A percentile compares a stretch with the other conserved stretches of the same genome.
Conservation (phyloP, 129 eudicot genomes). For the Tagetes erecta region DNA sequence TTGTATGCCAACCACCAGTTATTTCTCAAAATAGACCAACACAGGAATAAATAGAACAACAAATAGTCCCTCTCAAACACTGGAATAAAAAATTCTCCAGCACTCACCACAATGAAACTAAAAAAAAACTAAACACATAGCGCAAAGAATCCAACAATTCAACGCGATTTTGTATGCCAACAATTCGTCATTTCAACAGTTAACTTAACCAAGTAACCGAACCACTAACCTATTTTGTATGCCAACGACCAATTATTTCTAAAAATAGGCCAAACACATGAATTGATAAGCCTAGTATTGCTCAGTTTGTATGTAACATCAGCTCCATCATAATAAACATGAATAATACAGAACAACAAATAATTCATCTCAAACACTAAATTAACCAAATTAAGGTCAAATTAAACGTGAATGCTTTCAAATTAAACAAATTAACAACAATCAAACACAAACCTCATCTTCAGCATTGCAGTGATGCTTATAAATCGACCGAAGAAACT, state of each 20-base stretch:
- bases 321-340: no score
- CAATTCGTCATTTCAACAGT: no score
- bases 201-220: no score
- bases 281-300: no score
- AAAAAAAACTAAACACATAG: not conserved
- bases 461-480: conserved; percentile 98
- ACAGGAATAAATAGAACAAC: not conserved
- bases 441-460: conserved; percentile 65
- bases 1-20: not conserved
- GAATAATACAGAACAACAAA: no score
- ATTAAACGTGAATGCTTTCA: conserved; percentile 1
- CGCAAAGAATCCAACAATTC: conserved; percentile 11
- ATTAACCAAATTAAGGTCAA: no score
- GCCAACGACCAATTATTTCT: no score
- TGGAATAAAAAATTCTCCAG: not conserved
- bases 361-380: no score
- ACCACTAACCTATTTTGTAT: no score
- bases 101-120: not conserved
- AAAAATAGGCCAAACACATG: no score
- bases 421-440: conserved; percentile 8
- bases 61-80: not conserved
- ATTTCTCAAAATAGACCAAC: conserved; percentile 5
- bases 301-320: no score
- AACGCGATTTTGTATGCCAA: not conserved
- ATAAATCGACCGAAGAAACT: conserved; percentile 80